Evolutionary conservation across 352 stramenopile species (phyloP), one percentile per base, ranked within the genome.

Genomic region (Elongisporangium prolatum): DNA sequence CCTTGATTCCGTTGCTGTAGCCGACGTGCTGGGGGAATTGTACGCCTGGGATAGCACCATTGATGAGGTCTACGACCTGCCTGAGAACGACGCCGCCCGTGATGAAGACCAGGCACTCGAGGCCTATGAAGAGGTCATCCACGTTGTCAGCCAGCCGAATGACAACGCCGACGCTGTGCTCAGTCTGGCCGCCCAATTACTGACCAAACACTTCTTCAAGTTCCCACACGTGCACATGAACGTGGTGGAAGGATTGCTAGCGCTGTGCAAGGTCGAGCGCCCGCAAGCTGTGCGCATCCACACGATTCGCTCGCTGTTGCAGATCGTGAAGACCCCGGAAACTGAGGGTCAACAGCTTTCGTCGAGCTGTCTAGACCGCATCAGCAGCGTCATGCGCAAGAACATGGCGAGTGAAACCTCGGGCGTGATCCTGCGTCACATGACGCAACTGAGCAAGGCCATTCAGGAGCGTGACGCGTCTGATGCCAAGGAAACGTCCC

Each of bases 151-250:
- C 13, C 49, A 47, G 18, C 67, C 57, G n/a, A 59, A 61, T 3
- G 59, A 78, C 24, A 58, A 68, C 18, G 60, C 51, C 28, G 80
- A 88, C 60, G 50, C 72, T 0, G 83, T 86, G 64, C 66, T 90
- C 50, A 88, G 75, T 61, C 75, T 89, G 22, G 80, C 80, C 48
- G 80, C 80, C 20, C 81, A 89, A 62, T 60, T 93, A 38, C 70
- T 93, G 17, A 80, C 81, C 57, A 87, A 87, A 54, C 81, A 93
- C 55, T 93, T 91, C 54, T 73, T 76, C 64, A 80, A 82, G 63
- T 91, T 90, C 60, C 79, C 77, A 20, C 81, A 91, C 66, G 80
- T 91, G 44, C 75, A 91, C 52, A 48, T 83, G 55, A 91, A 91
- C 59, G 80, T 93, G 14, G 68, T 91, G 28, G 69, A 84, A 56